Evolutionary conservation across 2,329 filamentous ascomycete genomes (phyloP).

Genomic region (Calonectria crousiana): DNA sequence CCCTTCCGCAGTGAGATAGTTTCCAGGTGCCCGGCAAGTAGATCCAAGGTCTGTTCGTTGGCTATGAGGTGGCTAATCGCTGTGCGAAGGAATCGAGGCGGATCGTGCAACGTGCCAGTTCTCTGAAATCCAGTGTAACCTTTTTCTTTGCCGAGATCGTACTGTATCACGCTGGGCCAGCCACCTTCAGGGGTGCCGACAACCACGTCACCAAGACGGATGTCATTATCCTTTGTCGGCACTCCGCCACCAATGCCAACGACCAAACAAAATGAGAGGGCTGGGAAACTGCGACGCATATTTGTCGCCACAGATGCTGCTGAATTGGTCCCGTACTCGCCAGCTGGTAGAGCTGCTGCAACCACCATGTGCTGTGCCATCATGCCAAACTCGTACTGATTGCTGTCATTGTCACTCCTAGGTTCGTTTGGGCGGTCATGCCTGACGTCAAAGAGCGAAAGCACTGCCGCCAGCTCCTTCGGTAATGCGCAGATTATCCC

Average conservation of each 20-base stretch:
- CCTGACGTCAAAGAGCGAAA: conserved; percentile 20
- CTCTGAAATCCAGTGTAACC: background rate
- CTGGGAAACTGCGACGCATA: conserved; percentile 5
- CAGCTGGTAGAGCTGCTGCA: conserved; percentile 25
- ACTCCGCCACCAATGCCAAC: too few relatives aligned
- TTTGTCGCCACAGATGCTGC: conserved; percentile 20
- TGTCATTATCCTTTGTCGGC: too few relatives aligned
- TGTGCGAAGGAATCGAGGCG: background rate
- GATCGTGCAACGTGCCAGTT: background rate
- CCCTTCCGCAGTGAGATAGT: background rate
- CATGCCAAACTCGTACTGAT: conserved; percentile 23
- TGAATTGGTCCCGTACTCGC: conserved; percentile 28
- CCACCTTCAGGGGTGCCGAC: too few relatives aligned
- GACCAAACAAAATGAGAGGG: too few relatives aligned
- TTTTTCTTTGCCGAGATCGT: background rate
- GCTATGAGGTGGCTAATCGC: background rate
- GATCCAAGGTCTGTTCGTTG: background rate
- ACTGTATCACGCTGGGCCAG: too few relatives aligned
- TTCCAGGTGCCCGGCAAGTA: background rate
- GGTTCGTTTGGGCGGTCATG: background rate
- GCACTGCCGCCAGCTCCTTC: conserved; percentile 20
- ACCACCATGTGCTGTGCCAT: conserved; percentile 30
- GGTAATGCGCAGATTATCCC: conserved; percentile 28
- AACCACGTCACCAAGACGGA: too few relatives aligned
- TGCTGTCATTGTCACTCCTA: conserved; percentile 6